Base-by-base conservation (phyloP, 495 filamentous ascomycete species). In the Lophiotrema nucula region DNA sequence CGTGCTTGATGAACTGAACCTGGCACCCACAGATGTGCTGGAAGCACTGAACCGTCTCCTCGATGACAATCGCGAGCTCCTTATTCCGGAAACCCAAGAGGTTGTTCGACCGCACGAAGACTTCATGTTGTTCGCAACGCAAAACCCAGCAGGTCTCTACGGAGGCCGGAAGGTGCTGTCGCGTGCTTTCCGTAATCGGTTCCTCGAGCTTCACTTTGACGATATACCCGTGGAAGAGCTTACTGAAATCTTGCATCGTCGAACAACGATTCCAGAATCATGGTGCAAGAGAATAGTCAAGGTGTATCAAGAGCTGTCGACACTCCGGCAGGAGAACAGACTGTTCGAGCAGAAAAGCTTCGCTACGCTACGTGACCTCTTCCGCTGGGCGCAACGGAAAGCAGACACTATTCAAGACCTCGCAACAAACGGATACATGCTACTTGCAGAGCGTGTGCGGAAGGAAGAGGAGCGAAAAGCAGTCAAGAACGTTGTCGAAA, bases 71-170 rank as follows among this genome's bases (percentile, higher is more conserved):
- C 80, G 93, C n/a, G 95, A 99, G 69, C 83, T 99, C 1, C 81
- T 97, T 43, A 93, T 99, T 42, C 93, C 95, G 0, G 95, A 99
- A 66, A 97, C 95, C 0, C 95, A 99, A 69, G 90, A 97, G 65
- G 78, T 90, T 16, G 86, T 99, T 24, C 84, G 86, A 28, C 95
- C 95, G 0, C 90, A 97, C 54, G 82, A 87, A 28, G 90, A 95
- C 67, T 99, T 99, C 73, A 95, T 97, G 85, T 79, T 99, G 0
- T 99, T 97, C 63, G 95, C 95, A n/a, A 99, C 95, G 0, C 95
- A 99, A 65, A 99, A 99, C 62, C 95, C 95, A 2, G 87, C 95
- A 16, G 95, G 95, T 21, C 73, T 97, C 4, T 99, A 99, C 68
- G 95, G 95, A 56, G 95, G 95, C 19, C 79, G 95, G 57, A 99